These are phyloP conservation scores for Beauveria scarabaeidicola DNA, from an alignment of 2,329 filamentous ascomycete species.

Conservation along the genomic window DNA sequence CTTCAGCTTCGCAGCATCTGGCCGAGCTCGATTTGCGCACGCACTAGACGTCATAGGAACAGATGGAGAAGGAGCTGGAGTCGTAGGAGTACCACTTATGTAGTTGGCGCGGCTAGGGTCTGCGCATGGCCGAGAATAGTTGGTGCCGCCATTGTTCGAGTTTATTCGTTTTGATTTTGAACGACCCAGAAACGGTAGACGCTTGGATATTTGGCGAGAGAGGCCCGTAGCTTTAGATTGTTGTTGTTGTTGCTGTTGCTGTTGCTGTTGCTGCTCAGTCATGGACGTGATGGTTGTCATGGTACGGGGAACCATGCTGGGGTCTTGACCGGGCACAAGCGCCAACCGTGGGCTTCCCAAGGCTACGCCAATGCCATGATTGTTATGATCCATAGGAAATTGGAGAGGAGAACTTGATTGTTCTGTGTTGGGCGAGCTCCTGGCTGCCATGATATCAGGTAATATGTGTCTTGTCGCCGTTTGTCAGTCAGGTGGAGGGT, in stretches of 20 bases:
- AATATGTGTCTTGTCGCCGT: not conserved
- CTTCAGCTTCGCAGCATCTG: not conserved
- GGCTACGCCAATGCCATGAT: slow-evolving; percentile 60
- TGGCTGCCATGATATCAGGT: not conserved
- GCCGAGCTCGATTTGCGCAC: not conserved
- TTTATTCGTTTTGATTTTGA: slow-evolving; percentile 6
- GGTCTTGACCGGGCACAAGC: slow-evolving; percentile 22
- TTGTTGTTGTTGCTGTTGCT: not conserved
- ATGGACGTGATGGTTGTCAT: slow-evolving; percentile 12
- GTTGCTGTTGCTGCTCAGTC: not conserved
- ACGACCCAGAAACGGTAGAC: slow-evolving; percentile 2
- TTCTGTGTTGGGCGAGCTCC: not conserved
- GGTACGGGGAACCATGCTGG: slow-evolving; percentile 14
- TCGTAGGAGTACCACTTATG: not conserved
- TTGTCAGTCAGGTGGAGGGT: not conserved
- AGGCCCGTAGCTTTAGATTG: slow-evolving; percentile 5
- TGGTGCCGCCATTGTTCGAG: not conserved
- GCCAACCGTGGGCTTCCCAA: slow-evolving; percentile 55
- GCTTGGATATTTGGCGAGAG: slow-evolving; percentile 13
- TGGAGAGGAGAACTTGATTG: not conserved
- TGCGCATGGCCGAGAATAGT: not conserved
- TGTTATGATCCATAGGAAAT: not conserved
- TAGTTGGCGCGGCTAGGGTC: not conserved
- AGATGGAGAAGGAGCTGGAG: not conserved
- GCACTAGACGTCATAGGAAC: not conserved